These are phyloP conservation scores for Boletales sp. DNA, from an alignment of 768 basidiomycete genomes.

Conservation along the genomic window DNA sequence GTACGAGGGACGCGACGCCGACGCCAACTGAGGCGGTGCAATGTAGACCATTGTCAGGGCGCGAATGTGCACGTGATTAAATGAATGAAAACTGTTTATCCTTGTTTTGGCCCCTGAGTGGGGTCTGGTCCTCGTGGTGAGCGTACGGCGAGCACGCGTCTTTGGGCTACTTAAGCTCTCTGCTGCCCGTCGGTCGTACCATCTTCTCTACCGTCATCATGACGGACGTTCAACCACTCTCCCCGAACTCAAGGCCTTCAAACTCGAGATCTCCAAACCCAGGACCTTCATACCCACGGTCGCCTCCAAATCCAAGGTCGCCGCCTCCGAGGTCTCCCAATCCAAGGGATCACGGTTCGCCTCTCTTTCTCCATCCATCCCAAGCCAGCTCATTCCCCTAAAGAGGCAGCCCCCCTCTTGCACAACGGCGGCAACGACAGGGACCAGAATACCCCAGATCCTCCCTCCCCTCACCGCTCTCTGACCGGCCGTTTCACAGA, in stretches of 20 bases:
- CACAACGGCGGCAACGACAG: slow-evolving; percentile 44
- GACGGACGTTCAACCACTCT: slow-evolving; percentile 48
- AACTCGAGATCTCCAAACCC: too few species aligned
- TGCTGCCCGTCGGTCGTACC: slow-evolving; percentile 2
- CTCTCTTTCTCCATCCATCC: not conserved
- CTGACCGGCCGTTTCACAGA: slow-evolving; percentile 38
- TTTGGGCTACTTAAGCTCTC: slow-evolving; percentile 26
- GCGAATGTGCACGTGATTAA: too few species aligned
- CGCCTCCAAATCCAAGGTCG: too few species aligned
- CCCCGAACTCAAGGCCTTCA: too few species aligned
- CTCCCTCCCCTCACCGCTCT: slow-evolving; percentile 36
- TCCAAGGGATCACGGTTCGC: slow-evolving; percentile 53
- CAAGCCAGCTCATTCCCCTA: slow-evolving; percentile 1
- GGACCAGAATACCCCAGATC: slow-evolving; percentile 30
- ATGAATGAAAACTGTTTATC: slow-evolving; percentile 11
- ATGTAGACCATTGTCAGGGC: slow-evolving; percentile 55
- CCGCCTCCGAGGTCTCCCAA: slow-evolving; percentile 4
- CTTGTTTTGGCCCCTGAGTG: slow-evolving; percentile 14
- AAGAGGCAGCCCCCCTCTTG: slow-evolving; percentile 67
- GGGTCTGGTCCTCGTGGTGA: slow-evolving; percentile 23
- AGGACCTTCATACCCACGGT: too few species aligned
- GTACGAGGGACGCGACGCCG: slow-evolving; percentile 59
- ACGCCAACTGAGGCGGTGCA: slow-evolving; percentile 65
- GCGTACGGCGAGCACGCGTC: slow-evolving; percentile 27
- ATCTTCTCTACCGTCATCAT: slow-evolving; percentile 36